A percentile compares a stretch with the other conserved stretches of the same genome.
Conservation (phyloP, 345 rosid species). For the Leavenworthia alabamica region DNA sequence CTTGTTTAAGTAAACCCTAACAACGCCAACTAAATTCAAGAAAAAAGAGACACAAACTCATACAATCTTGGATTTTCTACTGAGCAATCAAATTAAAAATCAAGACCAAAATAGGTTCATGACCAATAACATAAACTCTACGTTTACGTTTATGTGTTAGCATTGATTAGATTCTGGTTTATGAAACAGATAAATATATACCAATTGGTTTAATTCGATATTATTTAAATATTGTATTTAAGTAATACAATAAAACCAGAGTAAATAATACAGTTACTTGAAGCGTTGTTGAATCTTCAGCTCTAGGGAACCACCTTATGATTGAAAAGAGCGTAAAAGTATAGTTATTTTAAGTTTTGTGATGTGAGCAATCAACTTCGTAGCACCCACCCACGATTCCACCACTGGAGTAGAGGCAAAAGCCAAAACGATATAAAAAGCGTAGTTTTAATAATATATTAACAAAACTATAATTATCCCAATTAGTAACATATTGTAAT, state of each 20-base stretch:
- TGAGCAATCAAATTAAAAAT: neutral
- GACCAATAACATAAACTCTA: neutral
- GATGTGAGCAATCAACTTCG: conserved; percentile 22
- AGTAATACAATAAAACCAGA: too few species aligned
- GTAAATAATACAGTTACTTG: conserved; percentile 11
- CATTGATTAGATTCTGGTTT: neutral
- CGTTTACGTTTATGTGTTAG: neutral
- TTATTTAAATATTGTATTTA: too few species aligned
- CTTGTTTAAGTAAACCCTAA: neutral
- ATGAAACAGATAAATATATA: neutral
- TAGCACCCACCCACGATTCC: conserved; percentile 15
- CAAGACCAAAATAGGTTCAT: neutral
- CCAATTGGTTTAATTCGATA: neutral
- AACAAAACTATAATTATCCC: too few species aligned
- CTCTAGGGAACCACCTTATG: conserved; percentile 9
- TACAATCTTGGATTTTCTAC: neutral
- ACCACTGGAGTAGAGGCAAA: conserved; percentile 24
- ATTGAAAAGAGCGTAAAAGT: conserved; percentile 5
- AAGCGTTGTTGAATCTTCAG: conserved; percentile 12
- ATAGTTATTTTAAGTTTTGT: conserved; percentile 18
- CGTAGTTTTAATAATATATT: neutral
- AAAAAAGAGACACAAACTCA: neutral
- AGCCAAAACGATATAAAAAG: conserved; percentile 1
- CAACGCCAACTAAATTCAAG: neutral
- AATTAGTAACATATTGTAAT: neutral